Base-by-base conservation (phyloP, 306 rosid genomes). In the Glycine tomentella region DNA sequence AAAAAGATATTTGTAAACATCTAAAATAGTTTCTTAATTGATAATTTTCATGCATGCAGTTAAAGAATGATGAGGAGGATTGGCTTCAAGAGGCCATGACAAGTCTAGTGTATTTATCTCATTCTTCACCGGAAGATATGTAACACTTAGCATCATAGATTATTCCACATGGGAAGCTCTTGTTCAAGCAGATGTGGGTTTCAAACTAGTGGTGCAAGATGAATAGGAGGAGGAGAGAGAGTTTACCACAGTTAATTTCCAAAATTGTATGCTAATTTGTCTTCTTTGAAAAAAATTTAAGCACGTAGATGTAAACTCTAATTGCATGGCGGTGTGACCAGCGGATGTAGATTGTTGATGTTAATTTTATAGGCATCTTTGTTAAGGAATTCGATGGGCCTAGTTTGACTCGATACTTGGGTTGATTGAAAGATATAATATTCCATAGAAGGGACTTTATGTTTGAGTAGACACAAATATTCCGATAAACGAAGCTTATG, bases 71-170 rank as follows among this genome's bases (percentile, higher is more conserved):
- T 52, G 93, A 90, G 5, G 97, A 88, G 55, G 93, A 92, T 2
- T 93, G 97, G 99, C 86, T 95, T 58, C 98, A 91, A 87, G 97
- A 90, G 75, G 96, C 96, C 3, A 85, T 93, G 93, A 87, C 90
- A 81, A 91, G 90, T 84, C 61, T 91, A 38, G 84, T 77, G 63
- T 85, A 88, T 85, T 66, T 89, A 64, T 93, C 86, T 75, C 93
- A 76, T 85, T 89, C 88, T 71, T 88, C 77, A 62, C 91, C 85
- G 2, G 87, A 79, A 46, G 87, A 85, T 53, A 73, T 78, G 62
- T 85, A 71, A 79, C 63, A 79, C 63, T 38, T 66, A 64, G 53
- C 69, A 70, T 59, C 14, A 79, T 12, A 11, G 69, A 65, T 42
- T 67, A 36, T 36, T 36, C 68, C 58, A 72, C 80, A 72, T 48